Percentiles rank a stretch among this genome's conserved stretches.
phyloP scores from a whole-genome alignment of 495 filamentous ascomycete genomes.

The Neurospora terricola region DNA sequence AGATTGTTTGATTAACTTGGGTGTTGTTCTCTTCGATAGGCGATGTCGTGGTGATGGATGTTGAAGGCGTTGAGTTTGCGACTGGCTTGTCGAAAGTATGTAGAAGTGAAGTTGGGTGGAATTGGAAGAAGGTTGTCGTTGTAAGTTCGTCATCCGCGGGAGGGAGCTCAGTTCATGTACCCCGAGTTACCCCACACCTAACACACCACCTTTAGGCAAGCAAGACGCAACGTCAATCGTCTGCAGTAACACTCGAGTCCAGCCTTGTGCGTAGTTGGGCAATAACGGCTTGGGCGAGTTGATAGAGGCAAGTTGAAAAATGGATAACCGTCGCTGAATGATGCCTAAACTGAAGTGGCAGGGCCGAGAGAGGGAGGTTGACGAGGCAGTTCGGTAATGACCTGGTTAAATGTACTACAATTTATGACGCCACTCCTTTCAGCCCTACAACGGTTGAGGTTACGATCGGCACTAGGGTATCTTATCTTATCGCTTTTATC shows the following conservation, averaged over 20 bases:
- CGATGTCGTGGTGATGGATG: background rate
- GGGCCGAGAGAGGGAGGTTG: background rate
- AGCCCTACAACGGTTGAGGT: background rate
- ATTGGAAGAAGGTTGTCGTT: background rate
- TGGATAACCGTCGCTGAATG: background rate
- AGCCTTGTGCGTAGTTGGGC: background rate
- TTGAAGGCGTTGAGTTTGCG: background rate
- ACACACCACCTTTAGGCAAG: background rate
- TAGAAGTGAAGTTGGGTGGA: background rate
- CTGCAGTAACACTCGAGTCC: background rate
- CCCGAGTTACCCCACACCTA: background rate
- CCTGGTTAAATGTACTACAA: background rate
- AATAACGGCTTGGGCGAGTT: background rate
- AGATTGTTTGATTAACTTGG: background rate
- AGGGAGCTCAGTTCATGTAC: background rate
- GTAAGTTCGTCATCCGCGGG: background rate
- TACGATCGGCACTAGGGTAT: background rate
- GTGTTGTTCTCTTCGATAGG: background rate
- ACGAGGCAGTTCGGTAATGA: background rate
- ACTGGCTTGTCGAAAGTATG: background rate
- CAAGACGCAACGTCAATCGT: background rate
- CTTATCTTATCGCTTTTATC: background rate
- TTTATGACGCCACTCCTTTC: background rate
- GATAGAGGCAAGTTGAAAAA: background rate
- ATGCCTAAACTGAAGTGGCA: background rate